A percentile compares a stretch with the other conserved stretches of the same genome.
These are phyloP conservation scores for Hanseniaspora nectarophila DNA, from an alignment of 805 yeast species.

Conservation along the genomic window DNA sequence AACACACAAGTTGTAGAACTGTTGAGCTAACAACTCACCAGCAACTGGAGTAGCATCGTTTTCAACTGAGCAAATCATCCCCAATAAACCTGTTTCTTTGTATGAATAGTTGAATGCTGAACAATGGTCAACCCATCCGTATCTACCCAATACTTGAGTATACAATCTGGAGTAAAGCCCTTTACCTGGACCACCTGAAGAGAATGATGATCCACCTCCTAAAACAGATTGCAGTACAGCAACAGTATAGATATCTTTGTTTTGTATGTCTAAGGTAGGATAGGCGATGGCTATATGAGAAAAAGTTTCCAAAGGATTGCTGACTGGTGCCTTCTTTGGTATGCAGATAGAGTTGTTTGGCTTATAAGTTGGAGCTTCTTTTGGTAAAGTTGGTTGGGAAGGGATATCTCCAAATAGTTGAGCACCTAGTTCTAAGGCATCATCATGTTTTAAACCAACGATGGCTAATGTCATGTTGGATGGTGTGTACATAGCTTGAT, in stretches of 20 bases:
- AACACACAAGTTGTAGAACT: conserved; percentile 29
- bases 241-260: conserved; percentile 79
- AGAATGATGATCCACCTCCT: conserved; percentile 95
- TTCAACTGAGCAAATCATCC: conserved; percentile 70
- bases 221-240: conserved; percentile 81
- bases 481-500: conserved; percentile 52
- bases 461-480: conserved; percentile 74
- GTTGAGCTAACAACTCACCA: conserved; percentile 65
- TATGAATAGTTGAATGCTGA: conserved; percentile 80
- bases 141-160: conserved; percentile 80
- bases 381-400: conserved; percentile 23
- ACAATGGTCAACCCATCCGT: conserved; percentile 83
- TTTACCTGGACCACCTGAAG: conserved; percentile 98
- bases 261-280: conserved; percentile 72
- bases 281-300: conserved; percentile 78
- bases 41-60: conserved; percentile 78
- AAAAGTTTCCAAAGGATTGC: conserved; percentile 62
- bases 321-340: conserved; percentile 41
- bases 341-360: conserved; percentile 29
- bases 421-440: conserved; percentile 53
- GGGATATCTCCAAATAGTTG: conserved; percentile 55
- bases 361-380: background rate
- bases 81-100: conserved; percentile 82
- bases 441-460: conserved; percentile 66
- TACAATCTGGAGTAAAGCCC: conserved; percentile 95